Base-by-base conservation (phyloP, 805 yeast species). In the Soucietia sequanensis region DNA sequence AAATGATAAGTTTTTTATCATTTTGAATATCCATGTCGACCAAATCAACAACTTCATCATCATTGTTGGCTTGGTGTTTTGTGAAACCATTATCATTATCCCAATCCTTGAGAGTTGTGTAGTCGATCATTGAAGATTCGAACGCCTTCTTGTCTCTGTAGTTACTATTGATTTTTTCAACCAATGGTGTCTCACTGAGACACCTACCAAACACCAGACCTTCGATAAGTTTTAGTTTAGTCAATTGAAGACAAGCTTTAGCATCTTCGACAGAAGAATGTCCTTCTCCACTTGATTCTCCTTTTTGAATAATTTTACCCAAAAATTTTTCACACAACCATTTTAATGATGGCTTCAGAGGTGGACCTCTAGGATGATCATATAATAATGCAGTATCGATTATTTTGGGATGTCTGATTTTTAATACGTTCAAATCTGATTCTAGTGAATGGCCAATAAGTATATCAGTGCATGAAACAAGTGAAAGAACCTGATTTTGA, bases 191-290 rank as follows among this genome's bases (percentile, higher is more conserved):
- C 24, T 57, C 60, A 21, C 51, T 49, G 20, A 54, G 36, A 33
- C 54, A 54, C 5, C 37, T 33, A 0, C 98, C 98, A 57, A 74
- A 84, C 2, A 69, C 60, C 5, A 60, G 53, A 1, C 96, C 97
- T 37, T 81, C 78, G 4, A 67, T 58, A 10, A 89, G 58, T 52
- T 90, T 89, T 44, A 79, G 47, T 46, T 84, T 80, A 1, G 85
- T 76, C 32, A 91, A 70, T 33, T 86, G 88, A 50, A 90, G 65
- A 53, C 96, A 86, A 1, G 95, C 80, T 19, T 56, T 56, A 9
- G 95, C 84, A 54, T 91, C 99, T 53, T 87, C 96, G 4, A 83
- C 71, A 0, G 98, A 84, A 34, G 90, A 84, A 58, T 91, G 98
- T 12, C 74, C 74, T 2, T 45, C 45, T 1, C 95, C 95, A 3